Evolutionary conservation across 805 yeast genomes (phyloP).

Genomic region (Nakazawaea populi): DNA sequence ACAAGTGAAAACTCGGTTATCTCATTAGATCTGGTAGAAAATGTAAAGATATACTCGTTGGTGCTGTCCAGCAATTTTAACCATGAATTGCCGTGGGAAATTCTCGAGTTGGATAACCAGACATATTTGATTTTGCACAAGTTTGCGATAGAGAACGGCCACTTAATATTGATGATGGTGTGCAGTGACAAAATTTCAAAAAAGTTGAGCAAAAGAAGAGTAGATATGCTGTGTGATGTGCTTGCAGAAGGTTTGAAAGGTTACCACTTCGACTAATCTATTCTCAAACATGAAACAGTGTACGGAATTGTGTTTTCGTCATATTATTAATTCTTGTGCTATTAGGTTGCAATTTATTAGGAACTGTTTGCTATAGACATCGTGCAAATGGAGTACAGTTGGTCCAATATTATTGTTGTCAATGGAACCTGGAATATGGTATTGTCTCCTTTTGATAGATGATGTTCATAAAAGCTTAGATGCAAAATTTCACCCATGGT

Average conservation of each 20-base stretch:
- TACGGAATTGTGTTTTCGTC: background rate
- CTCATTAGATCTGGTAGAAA: conserved; percentile 14
- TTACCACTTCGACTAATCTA: background rate
- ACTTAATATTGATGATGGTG: conserved; percentile 21
- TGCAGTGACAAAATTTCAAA: conserved; percentile 22
- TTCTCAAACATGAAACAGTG: background rate
- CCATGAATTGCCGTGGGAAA: conserved; percentile 17
- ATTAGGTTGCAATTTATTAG: background rate
- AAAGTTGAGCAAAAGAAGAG: conserved; percentile 21
- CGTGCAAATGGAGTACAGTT: no score
- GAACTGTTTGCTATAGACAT: no score
- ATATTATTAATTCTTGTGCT: no score
- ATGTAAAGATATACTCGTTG: conserved; percentile 23
- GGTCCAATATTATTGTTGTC: no score
- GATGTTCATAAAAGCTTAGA: no score
- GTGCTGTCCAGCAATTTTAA: conserved; percentile 23
- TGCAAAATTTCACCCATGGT: no score
- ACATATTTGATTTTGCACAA: conserved; percentile 16
- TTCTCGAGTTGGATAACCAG: conserved; percentile 17
- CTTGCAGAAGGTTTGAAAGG: conserved; percentile 7
- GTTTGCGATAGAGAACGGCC: conserved; percentile 12
- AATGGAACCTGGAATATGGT: no score
- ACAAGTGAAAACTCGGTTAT: background rate
- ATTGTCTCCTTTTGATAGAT: no score
- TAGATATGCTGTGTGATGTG: conserved; percentile 13